phyloP scores from a whole-genome alignment of 768 basidiomycete species.

The Pleurotus platypus region DNA sequence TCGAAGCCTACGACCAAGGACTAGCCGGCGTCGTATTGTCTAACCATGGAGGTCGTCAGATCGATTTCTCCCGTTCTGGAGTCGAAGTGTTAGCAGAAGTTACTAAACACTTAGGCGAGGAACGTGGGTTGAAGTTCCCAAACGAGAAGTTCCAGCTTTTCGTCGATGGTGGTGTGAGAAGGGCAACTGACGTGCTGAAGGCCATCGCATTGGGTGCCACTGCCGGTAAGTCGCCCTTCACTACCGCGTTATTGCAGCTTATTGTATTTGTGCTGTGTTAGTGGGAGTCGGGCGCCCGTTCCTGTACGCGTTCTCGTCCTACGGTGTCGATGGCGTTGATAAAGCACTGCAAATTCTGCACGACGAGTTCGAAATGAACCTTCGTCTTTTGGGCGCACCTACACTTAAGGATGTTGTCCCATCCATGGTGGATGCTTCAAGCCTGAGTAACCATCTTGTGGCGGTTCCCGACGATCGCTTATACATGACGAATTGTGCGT shows the following conservation, averaged over 20 bases:
- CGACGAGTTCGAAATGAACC: conserved; percentile 97
- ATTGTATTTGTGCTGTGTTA: conserved; percentile 13
- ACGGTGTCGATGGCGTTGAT: conserved; percentile 85
- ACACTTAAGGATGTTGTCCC: conserved; percentile 77
- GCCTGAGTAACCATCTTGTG: conserved; percentile 61
- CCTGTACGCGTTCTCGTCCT: conserved; percentile 84
- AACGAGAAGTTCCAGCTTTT: conserved; percentile 81
- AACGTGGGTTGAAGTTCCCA: conserved; percentile 62
- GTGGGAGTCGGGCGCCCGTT: conserved; percentile 87
- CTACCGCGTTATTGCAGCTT: not conserved
- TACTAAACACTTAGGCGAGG: conserved; percentile 58
- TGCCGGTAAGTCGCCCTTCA: conserved; percentile 45
- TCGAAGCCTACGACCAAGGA: conserved; percentile 77
- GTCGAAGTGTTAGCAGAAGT: conserved; percentile 90
- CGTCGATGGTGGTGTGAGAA: conserved; percentile 89
- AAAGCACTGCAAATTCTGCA: conserved; percentile 76
- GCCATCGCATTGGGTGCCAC: conserved; percentile 88
- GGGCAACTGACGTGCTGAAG: conserved; percentile 88
- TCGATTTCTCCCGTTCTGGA: conserved; percentile 83
- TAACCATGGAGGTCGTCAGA: conserved; percentile 79
- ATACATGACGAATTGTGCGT: conserved; percentile 80
- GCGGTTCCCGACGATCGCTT: conserved; percentile 70
- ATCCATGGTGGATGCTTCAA: conserved; percentile 85
- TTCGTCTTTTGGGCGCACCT: conserved; percentile 86
- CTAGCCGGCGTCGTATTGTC: conserved; percentile 80